These are phyloP conservation scores for Penicillium sp. DNA, from an alignment of 2,329 filamentous ascomycete genomes.

Conservation along the genomic window DNA sequence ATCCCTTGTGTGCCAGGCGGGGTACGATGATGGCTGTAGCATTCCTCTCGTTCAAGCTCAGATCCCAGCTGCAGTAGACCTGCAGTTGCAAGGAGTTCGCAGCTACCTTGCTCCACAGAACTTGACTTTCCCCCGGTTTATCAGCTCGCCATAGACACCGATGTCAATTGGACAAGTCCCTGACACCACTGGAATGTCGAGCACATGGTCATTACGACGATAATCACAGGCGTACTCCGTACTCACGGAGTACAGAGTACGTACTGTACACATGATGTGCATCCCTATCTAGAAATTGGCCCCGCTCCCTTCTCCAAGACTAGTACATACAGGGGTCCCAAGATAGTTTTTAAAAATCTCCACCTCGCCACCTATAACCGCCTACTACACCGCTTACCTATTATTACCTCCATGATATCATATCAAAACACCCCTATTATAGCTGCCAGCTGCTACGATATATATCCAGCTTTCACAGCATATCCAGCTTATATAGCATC, in stretches of 20 bases:
- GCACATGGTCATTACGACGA: slow-evolving; percentile 11
- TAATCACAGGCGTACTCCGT: neutral
- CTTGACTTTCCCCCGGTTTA: neutral
- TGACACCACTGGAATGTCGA: neutral
- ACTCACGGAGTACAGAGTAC: neutral
- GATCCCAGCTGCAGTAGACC: slow-evolving; percentile 14
- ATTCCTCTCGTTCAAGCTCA: slow-evolving; percentile 15
- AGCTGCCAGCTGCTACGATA: no score
- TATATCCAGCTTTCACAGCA: no score
- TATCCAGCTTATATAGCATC: no score
- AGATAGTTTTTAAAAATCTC: no score
- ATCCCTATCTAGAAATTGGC: neutral
- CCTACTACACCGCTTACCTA: no score
- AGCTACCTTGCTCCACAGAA: slow-evolving; percentile 15
- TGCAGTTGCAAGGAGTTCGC: slow-evolving; percentile 22
- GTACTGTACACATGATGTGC: neutral
- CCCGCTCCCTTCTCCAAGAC: slow-evolving; percentile 2
- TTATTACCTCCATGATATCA: no score
- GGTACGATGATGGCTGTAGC: neutral
- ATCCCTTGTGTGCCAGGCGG: neutral
- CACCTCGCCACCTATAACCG: no score
- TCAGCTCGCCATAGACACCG: neutral
- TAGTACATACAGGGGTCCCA: no score
- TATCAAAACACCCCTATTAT: no score
- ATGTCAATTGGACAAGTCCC: neutral